These are phyloP conservation scores for Trichophyton equinum DNA, from an alignment of 2,329 filamentous ascomycete genomes.

Conservation along the genomic window DNA sequence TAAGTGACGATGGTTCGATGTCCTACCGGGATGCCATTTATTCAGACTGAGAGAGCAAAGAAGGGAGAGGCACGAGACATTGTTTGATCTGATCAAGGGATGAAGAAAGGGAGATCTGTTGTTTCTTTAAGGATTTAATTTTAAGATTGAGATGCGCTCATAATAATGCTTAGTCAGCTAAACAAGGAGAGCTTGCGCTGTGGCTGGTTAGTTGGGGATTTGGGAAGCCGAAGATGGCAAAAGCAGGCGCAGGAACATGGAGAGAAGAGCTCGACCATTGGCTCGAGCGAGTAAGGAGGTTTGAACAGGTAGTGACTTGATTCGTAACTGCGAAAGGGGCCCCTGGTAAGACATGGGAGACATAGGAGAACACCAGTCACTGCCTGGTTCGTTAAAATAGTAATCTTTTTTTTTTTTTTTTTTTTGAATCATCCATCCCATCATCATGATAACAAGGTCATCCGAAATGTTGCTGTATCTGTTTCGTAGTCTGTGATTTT, in stretches of 20 bases:
- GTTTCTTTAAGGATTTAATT: neutral
- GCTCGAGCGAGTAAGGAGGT: neutral
- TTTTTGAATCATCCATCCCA: neutral
- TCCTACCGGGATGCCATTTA: slow-evolving; percentile 13
- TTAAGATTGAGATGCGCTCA: neutral
- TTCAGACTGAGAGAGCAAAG: neutral
- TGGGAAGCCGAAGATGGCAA: neutral
- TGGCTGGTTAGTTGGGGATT: neutral
- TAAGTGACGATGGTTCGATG: neutral
- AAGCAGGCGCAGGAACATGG: neutral
- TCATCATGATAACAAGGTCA: neutral
- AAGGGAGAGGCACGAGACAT: neutral
- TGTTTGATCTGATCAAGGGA: neutral
- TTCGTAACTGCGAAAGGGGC: neutral
- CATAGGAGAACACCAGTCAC: neutral
- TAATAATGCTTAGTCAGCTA: neutral
- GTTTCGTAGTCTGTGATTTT: neutral
- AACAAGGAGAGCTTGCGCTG: neutral
- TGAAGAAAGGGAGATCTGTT: neutral
- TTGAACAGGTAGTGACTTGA: neutral
- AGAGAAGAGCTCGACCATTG: neutral
- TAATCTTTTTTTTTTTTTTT: neutral
- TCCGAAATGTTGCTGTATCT: neutral
- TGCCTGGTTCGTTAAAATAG: neutral
- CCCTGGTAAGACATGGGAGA: neutral